Evolutionary conservation across 352 stramenopile species (phyloP).

Genomic region (Phytophthora meadii): DNA sequence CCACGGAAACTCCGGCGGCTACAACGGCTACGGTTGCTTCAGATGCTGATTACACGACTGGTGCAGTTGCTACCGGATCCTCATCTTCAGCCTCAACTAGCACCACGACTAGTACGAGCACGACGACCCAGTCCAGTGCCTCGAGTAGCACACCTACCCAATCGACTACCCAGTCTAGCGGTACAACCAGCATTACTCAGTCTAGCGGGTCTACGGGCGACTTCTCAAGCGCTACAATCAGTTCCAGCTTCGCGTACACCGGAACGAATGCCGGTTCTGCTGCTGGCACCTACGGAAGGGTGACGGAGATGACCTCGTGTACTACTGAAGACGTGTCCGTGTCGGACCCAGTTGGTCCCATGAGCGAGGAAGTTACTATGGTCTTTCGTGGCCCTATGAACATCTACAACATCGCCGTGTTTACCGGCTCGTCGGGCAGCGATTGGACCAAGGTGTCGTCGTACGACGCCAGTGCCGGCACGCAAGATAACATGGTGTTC

Average conservation of each 20-base stretch:
- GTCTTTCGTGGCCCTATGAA: constrained; percentile 68
- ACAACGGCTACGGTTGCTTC: constrained; percentile 20
- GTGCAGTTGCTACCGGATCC: constrained; percentile 16
- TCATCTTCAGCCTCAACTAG: constrained; percentile 15
- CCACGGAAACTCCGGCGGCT: constrained; percentile 15
- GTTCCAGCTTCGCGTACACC: constrained; percentile 57
- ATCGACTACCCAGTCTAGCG: constrained; percentile 3
- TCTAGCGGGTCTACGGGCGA: constrained; percentile 23
- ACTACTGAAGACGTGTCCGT: constrained; percentile 42
- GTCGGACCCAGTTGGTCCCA: constrained; percentile 46
- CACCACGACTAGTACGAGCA: background rate
- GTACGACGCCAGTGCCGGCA: constrained; percentile 38
- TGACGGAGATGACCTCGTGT: constrained; percentile 46
- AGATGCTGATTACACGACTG: constrained; percentile 27
- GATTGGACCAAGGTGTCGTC: constrained; percentile 60
- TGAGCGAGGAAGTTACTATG: constrained; percentile 64
- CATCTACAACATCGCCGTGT: constrained; percentile 70
- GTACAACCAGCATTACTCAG: constrained; percentile 17
- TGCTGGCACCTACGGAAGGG: constrained; percentile 51
- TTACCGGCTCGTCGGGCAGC: constrained; percentile 27
- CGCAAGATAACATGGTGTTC: constrained; percentile 60
- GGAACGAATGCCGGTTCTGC: constrained; percentile 46
- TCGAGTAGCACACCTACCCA: constrained; percentile 15
- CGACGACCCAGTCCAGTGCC: constrained; percentile 4
- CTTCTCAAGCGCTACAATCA: constrained; percentile 53